A percentile compares a stretch with the other conserved stretches of the same genome.
Conservation (phyloP, 352 stramenopile species). For the Aphanomyces cochlioides region DNA sequence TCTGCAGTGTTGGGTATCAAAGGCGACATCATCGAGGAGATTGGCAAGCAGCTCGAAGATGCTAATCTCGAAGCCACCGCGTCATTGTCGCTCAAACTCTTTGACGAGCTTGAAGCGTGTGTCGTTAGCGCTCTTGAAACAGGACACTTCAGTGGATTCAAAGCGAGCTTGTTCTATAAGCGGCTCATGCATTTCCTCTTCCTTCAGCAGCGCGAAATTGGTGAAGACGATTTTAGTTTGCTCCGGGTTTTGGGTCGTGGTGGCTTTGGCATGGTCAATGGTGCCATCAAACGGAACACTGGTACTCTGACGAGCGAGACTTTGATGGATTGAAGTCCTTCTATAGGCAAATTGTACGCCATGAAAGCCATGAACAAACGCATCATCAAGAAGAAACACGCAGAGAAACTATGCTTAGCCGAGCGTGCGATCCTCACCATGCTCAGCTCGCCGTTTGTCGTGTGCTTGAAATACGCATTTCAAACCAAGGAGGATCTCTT, state of each 20-base stretch:
- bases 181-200: slow-evolving; percentile 89
- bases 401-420: slow-evolving; percentile 60
- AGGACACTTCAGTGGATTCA: slow-evolving; percentile 71
- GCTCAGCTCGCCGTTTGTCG: slow-evolving; percentile 82
- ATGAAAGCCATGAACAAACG: slow-evolving; percentile 94
- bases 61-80: slow-evolving; percentile 62
- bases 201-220: slow-evolving; percentile 84
- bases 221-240: slow-evolving; percentile 94
- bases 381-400: slow-evolving; percentile 92
- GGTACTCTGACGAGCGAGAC: slow-evolving; percentile 28
- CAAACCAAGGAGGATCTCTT: slow-evolving; percentile 82
- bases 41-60: slow-evolving; percentile 48
- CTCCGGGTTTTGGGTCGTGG: slow-evolving; percentile 94
- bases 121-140: slow-evolving; percentile 66
- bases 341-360: slow-evolving; percentile 85
- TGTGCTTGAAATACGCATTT: slow-evolving; percentile 92
- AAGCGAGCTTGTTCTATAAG: slow-evolving; percentile 67
- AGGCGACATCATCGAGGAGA: slow-evolving; percentile 14
- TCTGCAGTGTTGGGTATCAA: slow-evolving; percentile 5
- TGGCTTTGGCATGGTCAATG: slow-evolving; percentile 96
- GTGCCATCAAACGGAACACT: slow-evolving; percentile 93
- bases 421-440: slow-evolving; percentile 72
- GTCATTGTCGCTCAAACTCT: slow-evolving; percentile 46
- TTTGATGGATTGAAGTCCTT: not conserved
- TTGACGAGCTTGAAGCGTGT: slow-evolving; percentile 71